Evolutionary conservation across 495 filamentous ascomycete species (phyloP).

Genomic region (Penicillium bovifimosum): DNA sequence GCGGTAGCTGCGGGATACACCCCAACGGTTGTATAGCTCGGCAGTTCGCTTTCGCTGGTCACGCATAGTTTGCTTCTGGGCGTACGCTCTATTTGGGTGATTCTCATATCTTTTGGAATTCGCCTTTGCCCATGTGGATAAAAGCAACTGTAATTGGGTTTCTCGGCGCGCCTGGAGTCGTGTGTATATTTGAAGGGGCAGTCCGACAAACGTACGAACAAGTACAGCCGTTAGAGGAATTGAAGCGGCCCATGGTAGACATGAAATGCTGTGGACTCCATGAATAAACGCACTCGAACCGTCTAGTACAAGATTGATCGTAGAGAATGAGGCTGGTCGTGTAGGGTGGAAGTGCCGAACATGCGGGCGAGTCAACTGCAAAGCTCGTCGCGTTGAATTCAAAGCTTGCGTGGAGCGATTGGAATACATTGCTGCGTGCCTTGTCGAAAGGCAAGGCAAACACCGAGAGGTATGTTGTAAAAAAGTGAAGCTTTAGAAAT

Average conservation of each 20-base stretch:
- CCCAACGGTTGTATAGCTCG: slow-evolving; percentile 37
- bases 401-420: slow-evolving; percentile 11
- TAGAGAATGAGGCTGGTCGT: slow-evolving; percentile 25
- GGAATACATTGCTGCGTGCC: slow-evolving; percentile 14
- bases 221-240: slow-evolving; percentile 65
- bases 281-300: slow-evolving; percentile 52
- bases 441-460: not conserved
- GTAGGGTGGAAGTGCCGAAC: slow-evolving; percentile 45
- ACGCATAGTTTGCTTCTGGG: not conserved
- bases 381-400: slow-evolving; percentile 4
- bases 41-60: slow-evolving; percentile 15
- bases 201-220: slow-evolving; percentile 52
- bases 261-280: slow-evolving; percentile 52
- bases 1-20: slow-evolving; percentile 47
- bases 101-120: slow-evolving; percentile 14
- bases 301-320: slow-evolving; percentile 43
- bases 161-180: slow-evolving; percentile 35
- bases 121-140: slow-evolving; percentile 42
- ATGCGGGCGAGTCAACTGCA: slow-evolving; percentile 15
- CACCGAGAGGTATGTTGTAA: not conserved
- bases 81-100: not conserved
- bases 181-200: slow-evolving; percentile 55
- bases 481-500: not conserved
- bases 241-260: slow-evolving; percentile 63
- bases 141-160: slow-evolving; percentile 46